phyloP scores from a whole-genome alignment of 179 eudicot species.

The Silene coronaria region DNA sequence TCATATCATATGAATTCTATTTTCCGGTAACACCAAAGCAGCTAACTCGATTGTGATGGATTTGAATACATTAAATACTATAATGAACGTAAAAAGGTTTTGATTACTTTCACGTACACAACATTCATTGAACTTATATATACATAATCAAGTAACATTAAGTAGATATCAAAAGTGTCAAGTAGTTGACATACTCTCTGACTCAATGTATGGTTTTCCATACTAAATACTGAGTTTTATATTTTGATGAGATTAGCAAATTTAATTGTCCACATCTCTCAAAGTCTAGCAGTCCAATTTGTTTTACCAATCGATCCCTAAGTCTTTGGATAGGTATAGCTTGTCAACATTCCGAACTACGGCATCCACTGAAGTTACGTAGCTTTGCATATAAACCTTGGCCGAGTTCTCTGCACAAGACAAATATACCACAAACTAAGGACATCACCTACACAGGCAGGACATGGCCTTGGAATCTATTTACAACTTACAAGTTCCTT shows the following conservation, averaged over 20 bases:
- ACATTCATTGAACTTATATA: background rate
- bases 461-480: background rate
- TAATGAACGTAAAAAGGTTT: background rate
- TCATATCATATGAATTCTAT: background rate
- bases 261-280: background rate
- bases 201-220: conserved; percentile 1
- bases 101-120: background rate
- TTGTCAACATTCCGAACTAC: conserved; percentile 58
- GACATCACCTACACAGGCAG: background rate
- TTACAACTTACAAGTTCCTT: too few species aligned
- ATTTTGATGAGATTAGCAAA: too few species aligned
- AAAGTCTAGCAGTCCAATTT: background rate
- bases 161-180: background rate
- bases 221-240: background rate
- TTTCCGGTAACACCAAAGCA: background rate
- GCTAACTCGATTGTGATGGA: too few species aligned
- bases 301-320: conserved; percentile 80
- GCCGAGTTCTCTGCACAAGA: conserved; percentile 61
- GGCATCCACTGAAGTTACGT: conserved; percentile 44
- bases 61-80: too few species aligned
- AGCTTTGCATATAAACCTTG: conserved; percentile 57
- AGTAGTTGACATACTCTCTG: background rate
- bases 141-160: background rate
- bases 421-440: background rate
- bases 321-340: conserved; percentile 50